Evolutionary conservation across 192 early-diverging fungal species (phyloP).

Genomic region (Coemansia sp.): DNA sequence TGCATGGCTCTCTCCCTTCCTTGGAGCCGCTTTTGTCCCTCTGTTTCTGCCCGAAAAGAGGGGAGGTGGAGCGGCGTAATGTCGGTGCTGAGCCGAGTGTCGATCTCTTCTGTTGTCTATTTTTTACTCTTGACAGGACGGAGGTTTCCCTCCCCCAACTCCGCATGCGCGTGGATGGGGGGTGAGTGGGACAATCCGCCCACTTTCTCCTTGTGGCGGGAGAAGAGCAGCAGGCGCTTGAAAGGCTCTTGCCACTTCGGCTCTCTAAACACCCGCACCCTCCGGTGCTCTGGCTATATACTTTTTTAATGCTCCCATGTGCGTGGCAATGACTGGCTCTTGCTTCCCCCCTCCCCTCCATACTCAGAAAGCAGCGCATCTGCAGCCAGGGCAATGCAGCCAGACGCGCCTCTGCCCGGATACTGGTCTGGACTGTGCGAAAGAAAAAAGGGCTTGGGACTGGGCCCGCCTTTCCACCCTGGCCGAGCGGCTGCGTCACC

Average conservation of each 20-base stretch:
- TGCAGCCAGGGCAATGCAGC: too few species aligned
- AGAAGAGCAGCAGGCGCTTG: too few species aligned
- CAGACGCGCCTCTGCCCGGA: too few species aligned
- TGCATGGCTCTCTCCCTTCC: background rate
- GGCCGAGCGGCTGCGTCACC: background rate
- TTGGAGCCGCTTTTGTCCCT: background rate
- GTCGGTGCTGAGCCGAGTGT: background rate
- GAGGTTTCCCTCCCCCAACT: constrained; percentile 5
- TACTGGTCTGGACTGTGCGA: too few species aligned
- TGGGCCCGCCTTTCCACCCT: too few species aligned
- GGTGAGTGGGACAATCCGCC: background rate
- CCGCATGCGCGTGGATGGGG: background rate
- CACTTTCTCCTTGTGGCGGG: constrained; percentile 3
- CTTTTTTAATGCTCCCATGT: background rate
- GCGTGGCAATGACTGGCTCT: background rate
- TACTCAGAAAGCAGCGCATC: constrained; percentile 2
- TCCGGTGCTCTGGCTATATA: background rate
- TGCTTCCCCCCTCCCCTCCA: background rate
- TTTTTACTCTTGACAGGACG: too few species aligned
- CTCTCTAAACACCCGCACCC: background rate
- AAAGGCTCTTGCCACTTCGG: background rate
- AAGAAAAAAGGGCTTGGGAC: too few species aligned
- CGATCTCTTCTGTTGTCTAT: background rate
- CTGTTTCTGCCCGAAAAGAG: background rate
- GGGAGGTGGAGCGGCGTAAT: background rate